A percentile compares a stretch with the other conserved stretches of the same genome.
Evolutionary conservation across 495 filamentous ascomycete genomes (phyloP).

Genomic region (Penicillium herquei): DNA sequence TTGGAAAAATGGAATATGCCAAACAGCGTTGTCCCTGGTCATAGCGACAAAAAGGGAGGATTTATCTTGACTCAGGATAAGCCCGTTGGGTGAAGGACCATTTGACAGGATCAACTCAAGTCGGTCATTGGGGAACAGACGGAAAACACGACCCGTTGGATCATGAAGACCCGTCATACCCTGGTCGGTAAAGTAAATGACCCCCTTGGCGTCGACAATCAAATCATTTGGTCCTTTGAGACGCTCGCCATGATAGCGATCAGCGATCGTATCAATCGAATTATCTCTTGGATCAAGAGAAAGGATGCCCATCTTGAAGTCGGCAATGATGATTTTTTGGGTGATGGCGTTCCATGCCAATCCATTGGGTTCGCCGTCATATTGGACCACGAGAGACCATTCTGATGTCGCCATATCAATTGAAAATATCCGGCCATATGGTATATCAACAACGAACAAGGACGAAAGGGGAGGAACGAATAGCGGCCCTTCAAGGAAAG

Average conservation of each 20-base stretch:
- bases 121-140: constrained; percentile 15
- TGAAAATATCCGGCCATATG: constrained; percentile 29
- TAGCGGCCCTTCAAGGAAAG: neutral
- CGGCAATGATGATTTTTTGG: constrained; percentile 24
- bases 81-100: constrained; percentile 28
- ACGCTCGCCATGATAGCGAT: constrained; percentile 27
- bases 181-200: constrained; percentile 34
- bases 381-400: constrained; percentile 19
- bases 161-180: constrained; percentile 32
- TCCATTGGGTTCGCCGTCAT: constrained; percentile 30
- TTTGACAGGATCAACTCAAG: constrained; percentile 26
- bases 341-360: constrained; percentile 17
- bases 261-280: constrained; percentile 9
- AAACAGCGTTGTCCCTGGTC: constrained; percentile 30
- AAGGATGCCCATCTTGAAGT: constrained; percentile 30
- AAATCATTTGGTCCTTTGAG: constrained; percentile 35
- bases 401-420: constrained; percentile 13
- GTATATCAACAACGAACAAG: constrained; percentile 26
- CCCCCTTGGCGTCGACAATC: constrained; percentile 19
- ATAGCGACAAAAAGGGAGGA: constrained; percentile 28
- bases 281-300: constrained; percentile 14
- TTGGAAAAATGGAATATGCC: constrained; percentile 24
- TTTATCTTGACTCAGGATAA: constrained; percentile 24
- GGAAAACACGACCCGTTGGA: constrained; percentile 27
- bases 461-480: neutral